Conservation (phyloP, 345 rosid genomes). For the Lagerstroemia speciosa region DNA sequence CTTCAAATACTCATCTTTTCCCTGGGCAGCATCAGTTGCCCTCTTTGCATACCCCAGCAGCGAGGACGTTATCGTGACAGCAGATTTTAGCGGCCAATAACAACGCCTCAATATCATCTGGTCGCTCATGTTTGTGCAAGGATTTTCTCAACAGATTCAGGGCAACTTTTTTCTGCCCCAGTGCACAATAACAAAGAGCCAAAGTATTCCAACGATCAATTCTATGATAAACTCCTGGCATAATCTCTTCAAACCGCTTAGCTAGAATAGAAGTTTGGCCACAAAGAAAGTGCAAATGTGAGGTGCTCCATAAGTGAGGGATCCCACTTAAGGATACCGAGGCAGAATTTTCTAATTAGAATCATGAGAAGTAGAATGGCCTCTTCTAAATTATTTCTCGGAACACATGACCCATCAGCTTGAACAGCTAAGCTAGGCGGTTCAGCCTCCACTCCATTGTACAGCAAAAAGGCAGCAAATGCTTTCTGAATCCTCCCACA, state of each 20-base stretch:
- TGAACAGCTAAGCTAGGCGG: slow-evolving; percentile 75
- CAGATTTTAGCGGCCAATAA: slow-evolving; percentile 82
- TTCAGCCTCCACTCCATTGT: slow-evolving; percentile 77
- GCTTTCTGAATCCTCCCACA: slow-evolving; percentile 81
- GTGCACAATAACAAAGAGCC: slow-evolving; percentile 69
- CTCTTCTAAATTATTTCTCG: slow-evolving; percentile 86
- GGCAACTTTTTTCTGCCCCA: slow-evolving; percentile 48
- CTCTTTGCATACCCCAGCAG: slow-evolving; percentile 69
- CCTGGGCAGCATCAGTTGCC: slow-evolving; percentile 49
- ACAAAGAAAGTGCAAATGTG: slow-evolving; percentile 64
- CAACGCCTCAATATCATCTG: slow-evolving; percentile 60
- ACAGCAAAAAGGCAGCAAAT: slow-evolving; percentile 73
- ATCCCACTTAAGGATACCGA: slow-evolving; percentile 66
- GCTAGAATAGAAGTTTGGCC: slow-evolving; percentile 65
- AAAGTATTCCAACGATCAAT: slow-evolving; percentile 76
- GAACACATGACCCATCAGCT: slow-evolving; percentile 66
- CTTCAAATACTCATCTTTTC: slow-evolving; percentile 57
- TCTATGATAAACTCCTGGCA: slow-evolving; percentile 76
- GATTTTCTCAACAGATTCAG: slow-evolving; percentile 78
- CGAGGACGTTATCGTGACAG: slow-evolving; percentile 55
- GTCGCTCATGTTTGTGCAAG: slow-evolving; percentile 63
- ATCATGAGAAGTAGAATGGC: slow-evolving; percentile 84
- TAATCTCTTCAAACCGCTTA: slow-evolving; percentile 70
- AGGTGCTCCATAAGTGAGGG: slow-evolving; percentile 81
- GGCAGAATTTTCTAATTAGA: slow-evolving; percentile 52